Base-by-base conservation (phyloP, 495 filamentous ascomycete species). In the Pseudoneurospora amorphoporcata region DNA sequence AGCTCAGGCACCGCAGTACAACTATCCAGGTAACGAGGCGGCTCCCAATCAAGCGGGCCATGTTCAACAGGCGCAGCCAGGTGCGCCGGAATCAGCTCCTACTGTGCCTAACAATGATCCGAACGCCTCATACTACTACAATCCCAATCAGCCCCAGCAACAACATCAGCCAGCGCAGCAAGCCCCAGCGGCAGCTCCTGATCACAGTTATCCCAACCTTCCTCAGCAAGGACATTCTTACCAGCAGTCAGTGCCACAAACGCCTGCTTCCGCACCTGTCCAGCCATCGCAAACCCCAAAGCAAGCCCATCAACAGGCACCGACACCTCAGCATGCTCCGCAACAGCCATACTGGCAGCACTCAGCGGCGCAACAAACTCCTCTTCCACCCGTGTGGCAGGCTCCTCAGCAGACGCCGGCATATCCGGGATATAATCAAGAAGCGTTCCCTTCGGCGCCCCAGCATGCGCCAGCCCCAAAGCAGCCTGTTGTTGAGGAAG, bases 401-500 rank as follows among this genome's bases (percentile, higher is more conserved):
- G 72, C 82, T 41, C 73, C 74, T 17, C 78, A 84, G 0, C 78
- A 84, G 0, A 72, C 74, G 38, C 74, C 83, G 7, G 81, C 85
- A 9, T 85, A 89, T 71, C 75, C 80, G 3, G 84, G 89, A 10
- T 93, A 91, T 75, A 84, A 83, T 3, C 87, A 90, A 75, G 88
- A 92, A 43, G 80, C 88, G 45, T 90, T 93, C 77, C 90, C 91
- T 58, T 81, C 84, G 1, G 92, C 86, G 69, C 88, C 89, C 39
- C 84, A 84, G 41, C 89, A 88, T 75, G 87, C 91, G 75, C 85
- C 53, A 65, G 53, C 53, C 29, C 29, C 88, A 39, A 86, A 87
- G 72, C 84, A 88, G 71, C 85, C 88, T 12, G 87, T 88, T 16
- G 85, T 93, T 72, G 95, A 98, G 81, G 95, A 98, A 82, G 94